Evolutionary conservation across 306 rosid species (phyloP), one percentile per base, ranked within the genome.

Genomic region (Styphnolobium japonicum): DNA sequence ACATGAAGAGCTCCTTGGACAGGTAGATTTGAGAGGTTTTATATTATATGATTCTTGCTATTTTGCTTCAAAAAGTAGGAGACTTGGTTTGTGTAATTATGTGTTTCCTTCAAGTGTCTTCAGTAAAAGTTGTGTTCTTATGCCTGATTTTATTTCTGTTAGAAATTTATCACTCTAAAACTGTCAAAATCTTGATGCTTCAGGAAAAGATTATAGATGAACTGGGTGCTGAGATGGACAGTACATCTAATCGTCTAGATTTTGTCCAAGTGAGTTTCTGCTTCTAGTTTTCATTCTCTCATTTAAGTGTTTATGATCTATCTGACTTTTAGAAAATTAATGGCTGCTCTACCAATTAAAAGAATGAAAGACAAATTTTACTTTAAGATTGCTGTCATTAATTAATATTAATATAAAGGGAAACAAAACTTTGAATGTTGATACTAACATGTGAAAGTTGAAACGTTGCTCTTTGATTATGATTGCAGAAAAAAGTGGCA

Each of bases 131-230:
- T 37, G n/a, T 71, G 74, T 63, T 64, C 36, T 66, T 48, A 33
- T 36, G 15, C 27, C 14, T 25, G 34, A 27, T 68, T 48, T 80
- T 65, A 23, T 67, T 42, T 70, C 33, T 61, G 36, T 10, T 11
- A 40, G 7, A 58, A 40, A 9, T 58, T 66, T 40, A 22, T 66
- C 36, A 64, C 64, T 67, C 61, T 77, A 56, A 61, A 65, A 70
- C 40, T 66, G 56, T 78, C 10, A 62, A 69, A 77, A 10, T 61
- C 31, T 48, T 76, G 70, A 37, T 86, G 49, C 74, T 88, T 39
- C 96, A 96, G 98, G 99, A 96, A 68, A 96, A 70, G 85, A 89
- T 96, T 82, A 14, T 93, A 12, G 99, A 90, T 70, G 98, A 96
- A 4, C 89, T 96, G 73, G 99, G 96, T 39, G 81, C 31, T 71